Evolutionary conservation across 2,329 filamentous ascomycete genomes (phyloP), one percentile per base, ranked within the genome.

Genomic region (Apiospora sp.): DNA sequence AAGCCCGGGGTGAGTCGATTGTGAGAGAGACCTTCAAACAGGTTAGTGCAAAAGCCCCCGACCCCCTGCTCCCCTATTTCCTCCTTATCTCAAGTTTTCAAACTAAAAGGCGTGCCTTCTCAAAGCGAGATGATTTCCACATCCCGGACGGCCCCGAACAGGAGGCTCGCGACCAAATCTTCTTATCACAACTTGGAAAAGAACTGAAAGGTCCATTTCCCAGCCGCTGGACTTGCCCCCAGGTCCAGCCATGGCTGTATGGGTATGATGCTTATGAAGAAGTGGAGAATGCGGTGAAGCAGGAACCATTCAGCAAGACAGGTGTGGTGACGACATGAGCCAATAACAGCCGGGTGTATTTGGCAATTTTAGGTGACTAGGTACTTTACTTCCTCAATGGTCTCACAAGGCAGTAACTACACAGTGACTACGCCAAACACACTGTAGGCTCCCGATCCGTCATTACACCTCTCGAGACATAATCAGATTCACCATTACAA

Each of bases 171-270:
- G 91, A 93, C 76, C 79, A 86, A 46, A 69, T 90, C 8, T 91
- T 93, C 82, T 73, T 87, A 16, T 86, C 86, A 3, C 86, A 89
- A 76, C 77, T 92, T 3, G 89, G 86, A 1, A 85, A 79, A 69
- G 84, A 87, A 70, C 79, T 87, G 3, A 81, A 84, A 51, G 86
- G 84, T 1, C 85, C 87, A 1, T 93, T 92, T 75, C 91, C 91
- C 0, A 91, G 88, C 80, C 83, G 91, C 68, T 90, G 91, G 87
- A 90, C 87, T 1, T 92, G 90, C 77, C 90, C 89, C 0, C 82
- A 88, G 46, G 86, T 90, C 0, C 90, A 92, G 79, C 86, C 87
- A 0, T 92, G 90, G 88, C 74, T 93, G 67, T 93, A 89, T 75
- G 89, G 90, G 0, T 92, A 92, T 74, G 88, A 92, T 80, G 89